A percentile compares a stretch with the other conserved stretches of the same genome.
Conservation (phyloP, 2,329 filamentous ascomycete genomes). For the Penicillium sp. region DNA sequence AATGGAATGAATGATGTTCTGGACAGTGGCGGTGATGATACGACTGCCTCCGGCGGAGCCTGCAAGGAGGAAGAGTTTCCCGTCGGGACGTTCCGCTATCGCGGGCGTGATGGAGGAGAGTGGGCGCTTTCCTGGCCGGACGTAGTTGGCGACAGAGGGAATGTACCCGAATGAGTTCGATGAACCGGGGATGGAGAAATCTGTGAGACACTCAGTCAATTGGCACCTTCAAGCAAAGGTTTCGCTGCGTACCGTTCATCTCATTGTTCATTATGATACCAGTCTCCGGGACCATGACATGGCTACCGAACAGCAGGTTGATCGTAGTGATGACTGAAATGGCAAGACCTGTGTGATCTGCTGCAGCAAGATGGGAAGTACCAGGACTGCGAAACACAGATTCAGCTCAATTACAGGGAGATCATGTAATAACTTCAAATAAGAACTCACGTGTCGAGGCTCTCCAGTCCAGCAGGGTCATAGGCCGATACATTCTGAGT, state of each 20-base stretch:
- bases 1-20: conserved; percentile 68
- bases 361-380: conserved; percentile 56
- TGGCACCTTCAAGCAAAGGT: neutral
- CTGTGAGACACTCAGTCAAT: conserved; percentile 50
- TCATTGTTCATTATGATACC: conserved; percentile 72
- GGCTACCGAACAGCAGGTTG: conserved; percentile 79
- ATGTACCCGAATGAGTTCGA: conserved; percentile 82
- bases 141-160: conserved; percentile 74
- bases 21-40: conserved; percentile 76
- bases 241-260: conserved; percentile 53
- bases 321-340: conserved; percentile 81
- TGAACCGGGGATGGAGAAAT: conserved; percentile 78
- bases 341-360: conserved; percentile 69
- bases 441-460: conserved; percentile 54
- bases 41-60: conserved; percentile 77
- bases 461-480: conserved; percentile 63
- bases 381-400: conserved; percentile 38
- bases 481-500: conserved; percentile 74
- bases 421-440: neutral
- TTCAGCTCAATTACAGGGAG: neutral
- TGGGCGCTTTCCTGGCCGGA: conserved; percentile 75
- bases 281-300: conserved; percentile 73
- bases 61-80: conserved; percentile 63
- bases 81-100: conserved; percentile 66
- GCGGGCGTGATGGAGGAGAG: conserved; percentile 77